Evolutionary conservation across 805 yeast genomes (phyloP).

Genomic region (Wickerhamomyces silvicola): DNA sequence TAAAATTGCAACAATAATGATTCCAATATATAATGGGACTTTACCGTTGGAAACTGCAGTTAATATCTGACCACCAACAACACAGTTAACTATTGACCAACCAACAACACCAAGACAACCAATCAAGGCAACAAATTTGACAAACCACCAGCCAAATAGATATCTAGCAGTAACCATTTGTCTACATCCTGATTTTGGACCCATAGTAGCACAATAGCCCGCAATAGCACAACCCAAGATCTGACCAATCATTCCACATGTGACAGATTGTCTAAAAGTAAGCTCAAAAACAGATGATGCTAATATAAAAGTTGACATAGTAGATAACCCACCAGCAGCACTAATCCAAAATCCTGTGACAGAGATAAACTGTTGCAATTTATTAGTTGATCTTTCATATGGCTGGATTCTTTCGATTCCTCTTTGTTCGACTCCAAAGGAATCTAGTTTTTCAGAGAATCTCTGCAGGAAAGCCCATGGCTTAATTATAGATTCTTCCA

Average conservation of each 20-base stretch:
- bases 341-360: slow-evolving; percentile 77
- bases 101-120: slow-evolving; percentile 75
- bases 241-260: slow-evolving; percentile 58
- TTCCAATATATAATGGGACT: slow-evolving; percentile 69
- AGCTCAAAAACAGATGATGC: slow-evolving; percentile 69
- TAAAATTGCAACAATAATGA: slow-evolving; percentile 58
- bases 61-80: slow-evolving; percentile 81
- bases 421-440: slow-evolving; percentile 62
- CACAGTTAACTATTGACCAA: slow-evolving; percentile 92
- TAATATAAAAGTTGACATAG: slow-evolving; percentile 77
- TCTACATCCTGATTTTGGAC: slow-evolving; percentile 85
- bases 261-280: slow-evolving; percentile 57
- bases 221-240: slow-evolving; percentile 70
- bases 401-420: slow-evolving; percentile 77
- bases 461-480: slow-evolving; percentile 17
- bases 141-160: slow-evolving; percentile 82
- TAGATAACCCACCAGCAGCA: slow-evolving; percentile 83
- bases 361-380: slow-evolving; percentile 28
- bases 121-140: slow-evolving; percentile 65
- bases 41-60: slow-evolving; percentile 56
- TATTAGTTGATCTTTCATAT: slow-evolving; percentile 47
- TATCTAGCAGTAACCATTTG: slow-evolving; percentile 82
- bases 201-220: slow-evolving; percentile 80
- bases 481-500: slow-evolving; percentile 14
- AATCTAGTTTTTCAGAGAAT: slow-evolving; percentile 43